Evolutionary conservation across 164 flowering plant genomes (phyloP).

Genomic region (Protea cynaroides): DNA sequence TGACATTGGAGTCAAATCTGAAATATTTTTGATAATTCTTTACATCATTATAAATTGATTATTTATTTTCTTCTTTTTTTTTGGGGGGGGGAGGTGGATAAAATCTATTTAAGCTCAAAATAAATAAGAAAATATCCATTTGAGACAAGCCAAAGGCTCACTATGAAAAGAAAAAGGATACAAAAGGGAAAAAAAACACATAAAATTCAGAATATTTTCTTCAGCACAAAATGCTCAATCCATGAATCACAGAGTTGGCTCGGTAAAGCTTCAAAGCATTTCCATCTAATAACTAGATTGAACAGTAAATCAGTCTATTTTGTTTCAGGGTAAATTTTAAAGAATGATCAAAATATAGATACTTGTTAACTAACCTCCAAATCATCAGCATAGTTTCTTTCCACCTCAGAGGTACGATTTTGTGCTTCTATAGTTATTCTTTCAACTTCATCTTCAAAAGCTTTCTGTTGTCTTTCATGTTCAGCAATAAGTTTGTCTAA

Average conservation of each 20-base stretch:
- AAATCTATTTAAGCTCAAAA: too few species aligned
- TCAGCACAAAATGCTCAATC: background rate
- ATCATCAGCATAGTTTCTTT: constrained; percentile 58
- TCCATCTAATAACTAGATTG: background rate
- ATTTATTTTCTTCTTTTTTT: too few species aligned
- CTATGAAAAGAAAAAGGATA: too few species aligned
- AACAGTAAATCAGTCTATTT: background rate
- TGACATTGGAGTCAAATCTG: background rate
- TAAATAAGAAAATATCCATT: too few species aligned
- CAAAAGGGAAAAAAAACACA: background rate
- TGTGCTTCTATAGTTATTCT: constrained; percentile 53
- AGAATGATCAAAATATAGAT: background rate
- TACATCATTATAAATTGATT: too few species aligned
- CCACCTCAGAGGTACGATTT: constrained; percentile 51
- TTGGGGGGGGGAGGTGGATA: too few species aligned
- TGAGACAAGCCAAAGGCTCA: too few species aligned
- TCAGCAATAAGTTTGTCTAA: constrained; percentile 80
- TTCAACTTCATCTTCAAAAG: constrained; percentile 63
- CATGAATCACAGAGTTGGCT: background rate
- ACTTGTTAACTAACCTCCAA: constrained; percentile 53
- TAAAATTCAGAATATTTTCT: background rate
- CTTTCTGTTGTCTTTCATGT: constrained; percentile 83
- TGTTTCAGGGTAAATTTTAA: background rate
- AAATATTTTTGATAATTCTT: too few species aligned
- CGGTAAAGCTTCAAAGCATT: background rate